Conservation (phyloP, 2,329 filamentous ascomycete genomes). For the Scedosporium aurantiacum region DNA sequence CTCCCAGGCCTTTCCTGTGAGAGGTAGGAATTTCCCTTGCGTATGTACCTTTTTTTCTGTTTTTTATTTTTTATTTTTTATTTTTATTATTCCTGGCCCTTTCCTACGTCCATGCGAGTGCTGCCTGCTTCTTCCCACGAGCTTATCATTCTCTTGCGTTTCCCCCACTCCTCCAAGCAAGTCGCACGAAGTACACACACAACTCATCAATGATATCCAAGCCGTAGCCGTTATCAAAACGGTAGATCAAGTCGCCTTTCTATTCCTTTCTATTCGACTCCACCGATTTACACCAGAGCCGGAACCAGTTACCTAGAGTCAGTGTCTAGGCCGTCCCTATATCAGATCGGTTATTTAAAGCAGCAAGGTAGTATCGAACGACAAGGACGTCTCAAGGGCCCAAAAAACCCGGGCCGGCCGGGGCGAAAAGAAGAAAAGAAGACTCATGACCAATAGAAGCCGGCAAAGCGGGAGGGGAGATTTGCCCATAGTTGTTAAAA, state of each 20-base stretch:
- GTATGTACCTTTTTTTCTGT: no score
- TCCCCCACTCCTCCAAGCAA: no score
- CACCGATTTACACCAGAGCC: background rate
- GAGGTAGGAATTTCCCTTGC: no score
- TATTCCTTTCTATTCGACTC: background rate
- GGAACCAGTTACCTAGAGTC: background rate
- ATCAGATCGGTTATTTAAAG: background rate
- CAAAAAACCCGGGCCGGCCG: background rate
- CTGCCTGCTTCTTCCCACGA: no score
- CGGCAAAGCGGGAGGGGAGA: background rate
- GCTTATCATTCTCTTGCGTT: no score
- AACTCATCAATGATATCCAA: no score
- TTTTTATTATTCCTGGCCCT: no score
- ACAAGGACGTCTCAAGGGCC: background rate
- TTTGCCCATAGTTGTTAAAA: no score
- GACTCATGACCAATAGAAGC: background rate
- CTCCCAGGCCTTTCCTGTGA: background rate
- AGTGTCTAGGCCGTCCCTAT: background rate
- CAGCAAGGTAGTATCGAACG: background rate
- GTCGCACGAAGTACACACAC: no score
- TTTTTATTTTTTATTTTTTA: no score
- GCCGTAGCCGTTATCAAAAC: background rate
- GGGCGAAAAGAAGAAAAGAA: background rate
- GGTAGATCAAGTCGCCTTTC: background rate
- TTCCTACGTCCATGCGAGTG: no score